These are phyloP conservation scores for Schoenoplectus tabernaemontani DNA, from an alignment of 202 grass and related monocot species.

Conservation along the genomic window DNA sequence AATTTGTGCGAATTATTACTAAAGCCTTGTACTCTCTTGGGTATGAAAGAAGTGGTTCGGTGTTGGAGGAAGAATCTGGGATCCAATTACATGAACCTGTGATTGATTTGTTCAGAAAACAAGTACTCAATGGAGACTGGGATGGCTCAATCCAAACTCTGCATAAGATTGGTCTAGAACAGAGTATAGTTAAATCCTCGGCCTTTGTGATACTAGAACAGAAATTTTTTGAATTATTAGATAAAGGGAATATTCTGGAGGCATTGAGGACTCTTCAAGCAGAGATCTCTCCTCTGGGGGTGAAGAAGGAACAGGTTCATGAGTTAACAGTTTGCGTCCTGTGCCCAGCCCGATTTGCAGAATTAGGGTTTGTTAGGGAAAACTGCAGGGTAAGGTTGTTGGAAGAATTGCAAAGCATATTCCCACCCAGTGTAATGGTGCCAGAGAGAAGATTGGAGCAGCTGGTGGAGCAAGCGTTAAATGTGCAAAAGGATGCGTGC, in stretches of 20 bases:
- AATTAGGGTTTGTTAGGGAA: slow-evolving; percentile 45
- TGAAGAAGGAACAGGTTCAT: slow-evolving; percentile 67
- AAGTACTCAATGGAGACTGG: slow-evolving; percentile 80
- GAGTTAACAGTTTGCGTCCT: slow-evolving; percentile 58
- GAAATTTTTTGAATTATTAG: slow-evolving; percentile 81
- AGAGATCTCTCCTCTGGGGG: slow-evolving; percentile 76
- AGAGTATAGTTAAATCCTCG: slow-evolving; percentile 49
- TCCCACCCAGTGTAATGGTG: slow-evolving; percentile 75
- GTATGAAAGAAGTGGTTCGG: slow-evolving; percentile 69
- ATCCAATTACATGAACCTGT: slow-evolving; percentile 59
- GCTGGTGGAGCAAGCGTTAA: slow-evolving; percentile 85
- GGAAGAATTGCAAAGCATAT: slow-evolving; percentile 80
- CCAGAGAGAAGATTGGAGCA: slow-evolving; percentile 81
- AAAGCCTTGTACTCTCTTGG: slow-evolving; percentile 88
- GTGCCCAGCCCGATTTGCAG: slow-evolving; percentile 41
- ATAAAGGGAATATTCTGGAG: slow-evolving; percentile 50
- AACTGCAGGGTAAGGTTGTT: slow-evolving; percentile 56
- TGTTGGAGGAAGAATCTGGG: slow-evolving; percentile 96
- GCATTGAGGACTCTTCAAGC: slow-evolving; percentile 60
- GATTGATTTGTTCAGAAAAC: slow-evolving; percentile 72
- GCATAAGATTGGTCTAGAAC: slow-evolving; percentile 79
- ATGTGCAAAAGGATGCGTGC: slow-evolving; percentile 65
- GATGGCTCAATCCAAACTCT: slow-evolving; percentile 61
- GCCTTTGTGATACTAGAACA: slow-evolving; percentile 84
- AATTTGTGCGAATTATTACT: slow-evolving; percentile 96